Conservation (phyloP, 805 yeast species). For the Ascoidea rubescens region DNA sequence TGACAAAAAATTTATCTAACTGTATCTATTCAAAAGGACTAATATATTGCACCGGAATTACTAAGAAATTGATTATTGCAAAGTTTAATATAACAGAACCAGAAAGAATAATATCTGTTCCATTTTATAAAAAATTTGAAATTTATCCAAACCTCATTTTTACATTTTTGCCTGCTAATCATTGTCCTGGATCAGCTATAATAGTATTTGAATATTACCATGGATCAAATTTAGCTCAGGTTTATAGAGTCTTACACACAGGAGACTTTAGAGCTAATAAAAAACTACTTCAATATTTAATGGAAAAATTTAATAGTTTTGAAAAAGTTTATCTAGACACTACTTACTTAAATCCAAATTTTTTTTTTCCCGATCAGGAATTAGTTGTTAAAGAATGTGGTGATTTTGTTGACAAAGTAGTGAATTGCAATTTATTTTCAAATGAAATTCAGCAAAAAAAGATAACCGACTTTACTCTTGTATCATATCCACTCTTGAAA, state of each 20-base stretch:
- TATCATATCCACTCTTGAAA: neutral
- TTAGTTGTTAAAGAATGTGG: slow-evolving; percentile 50
- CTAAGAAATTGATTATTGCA: slow-evolving; percentile 40
- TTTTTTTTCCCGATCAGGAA: slow-evolving; percentile 68
- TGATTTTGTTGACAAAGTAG: slow-evolving; percentile 25
- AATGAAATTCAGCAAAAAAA: neutral
- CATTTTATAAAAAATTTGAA: slow-evolving; percentile 24
- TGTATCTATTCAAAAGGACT: slow-evolving; percentile 22
- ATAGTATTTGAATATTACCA: slow-evolving; percentile 36
- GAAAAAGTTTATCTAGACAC: slow-evolving; percentile 77
- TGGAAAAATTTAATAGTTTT: slow-evolving; percentile 18
- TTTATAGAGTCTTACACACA: slow-evolving; percentile 50
- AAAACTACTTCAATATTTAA: slow-evolving; percentile 28
- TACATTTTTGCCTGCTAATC: slow-evolving; percentile 71
- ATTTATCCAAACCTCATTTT: slow-evolving; percentile 33
- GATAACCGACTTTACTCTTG: neutral
- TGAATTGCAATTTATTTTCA: slow-evolving; percentile 10
- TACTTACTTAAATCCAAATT: slow-evolving; percentile 66
- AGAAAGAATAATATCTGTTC: slow-evolving; percentile 24
- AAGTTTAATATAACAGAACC: slow-evolving; percentile 39
- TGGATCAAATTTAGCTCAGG: slow-evolving; percentile 15
- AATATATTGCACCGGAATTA: slow-evolving; percentile 61
- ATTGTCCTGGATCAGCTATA: slow-evolving; percentile 91
- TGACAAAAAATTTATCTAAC: slow-evolving; percentile 61
- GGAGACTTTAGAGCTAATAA: slow-evolving; percentile 80